These are phyloP conservation scores for Vitis labrusca DNA, from an alignment of 164 flowering plant species.

Conservation along the genomic window DNA sequence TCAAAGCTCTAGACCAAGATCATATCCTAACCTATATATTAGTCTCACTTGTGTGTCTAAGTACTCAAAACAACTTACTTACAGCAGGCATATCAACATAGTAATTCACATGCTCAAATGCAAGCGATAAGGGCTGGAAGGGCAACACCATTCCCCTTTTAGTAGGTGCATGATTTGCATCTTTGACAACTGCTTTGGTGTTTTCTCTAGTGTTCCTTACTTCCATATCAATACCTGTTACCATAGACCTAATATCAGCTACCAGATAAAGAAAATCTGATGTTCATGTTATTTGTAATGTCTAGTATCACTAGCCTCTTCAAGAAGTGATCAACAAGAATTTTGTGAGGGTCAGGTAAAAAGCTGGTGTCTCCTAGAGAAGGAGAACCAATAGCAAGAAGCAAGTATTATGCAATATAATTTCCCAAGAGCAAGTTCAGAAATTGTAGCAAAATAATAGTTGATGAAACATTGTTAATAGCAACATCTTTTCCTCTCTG, in stretches of 20 bases:
- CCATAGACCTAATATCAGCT: slow-evolving; percentile 1
- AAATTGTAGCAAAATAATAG: too few species aligned
- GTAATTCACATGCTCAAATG: slow-evolving; percentile 42
- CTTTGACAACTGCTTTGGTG: slow-evolving; percentile 4
- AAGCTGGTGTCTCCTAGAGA: too few species aligned
- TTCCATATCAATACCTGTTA: slow-evolving; percentile 30
- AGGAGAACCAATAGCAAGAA: too few species aligned
- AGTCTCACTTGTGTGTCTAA: background rate
- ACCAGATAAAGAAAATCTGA: background rate
- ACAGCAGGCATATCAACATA: slow-evolving; percentile 53
- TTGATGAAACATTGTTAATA: too few species aligned
- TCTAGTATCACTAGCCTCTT: background rate
- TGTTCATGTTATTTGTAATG: background rate
- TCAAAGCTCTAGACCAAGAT: background rate
- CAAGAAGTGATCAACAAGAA: background rate
- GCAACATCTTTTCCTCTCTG: too few species aligned
- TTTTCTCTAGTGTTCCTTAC: slow-evolving; percentile 18
- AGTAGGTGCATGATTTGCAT: slow-evolving; percentile 6
- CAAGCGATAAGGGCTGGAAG: slow-evolving; percentile 37
- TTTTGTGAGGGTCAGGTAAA: too few species aligned
- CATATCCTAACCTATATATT: background rate
- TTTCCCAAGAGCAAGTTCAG: too few species aligned
- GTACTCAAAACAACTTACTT: background rate
- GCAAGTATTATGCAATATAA: background rate
- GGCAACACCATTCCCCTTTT: slow-evolving; percentile 56